Evolutionary conservation across 2,329 filamentous ascomycete species (phyloP), one percentile per base, ranked within the genome.

Genomic region (Parascedosporium putredinis): DNA sequence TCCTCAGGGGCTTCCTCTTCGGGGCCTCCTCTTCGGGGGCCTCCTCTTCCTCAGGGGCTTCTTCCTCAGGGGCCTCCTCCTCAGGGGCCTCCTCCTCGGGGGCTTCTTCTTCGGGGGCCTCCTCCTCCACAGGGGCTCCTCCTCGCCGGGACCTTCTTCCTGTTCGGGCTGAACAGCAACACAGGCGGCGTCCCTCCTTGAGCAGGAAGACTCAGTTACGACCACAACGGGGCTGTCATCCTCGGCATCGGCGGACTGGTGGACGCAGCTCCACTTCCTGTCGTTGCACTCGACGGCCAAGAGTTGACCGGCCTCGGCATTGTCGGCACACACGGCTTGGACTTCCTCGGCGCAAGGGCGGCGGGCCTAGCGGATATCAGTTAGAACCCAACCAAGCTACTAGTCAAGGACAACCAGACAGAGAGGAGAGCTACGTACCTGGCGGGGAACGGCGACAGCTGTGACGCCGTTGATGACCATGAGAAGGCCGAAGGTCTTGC

Each of bases 401-500:
- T n/a, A n/a, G n/a, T n/a, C 14, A 45, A 18, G 3, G 7, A 4
- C 5, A n/a, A 3, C 20, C 20, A 2, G 33, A 36, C n/a, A 18
- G n/a, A 36, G 33, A 36, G n/a, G 33, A 18, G 12, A 8, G 23
- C 10, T 42, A 18, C 33, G 7, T 24, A 48, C 36, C 3, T 49
- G 47, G 12, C 36, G 12, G 5, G 47, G 47, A 20, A 49, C 34
- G 24, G 47, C 36, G 16, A 49, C n/a, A 22, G 47, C 27, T 4
- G 47, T n/a, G n/a, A 38, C 47, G 36, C 47, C 47, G 34, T 38
- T 31, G 9, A 49, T 27, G 47, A 42, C 24, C 47, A 43, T 49
- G 8, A 49, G 36, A 16, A 49, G 36, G 34, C 47, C 47, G 18
- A 49, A 49, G 23, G 47, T 49, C 36, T 49, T 49, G 47, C 47